These are phyloP conservation scores for Asterophora lycoperdoides DNA, from an alignment of 768 basidiomycete genomes.

Conservation along the genomic window DNA sequence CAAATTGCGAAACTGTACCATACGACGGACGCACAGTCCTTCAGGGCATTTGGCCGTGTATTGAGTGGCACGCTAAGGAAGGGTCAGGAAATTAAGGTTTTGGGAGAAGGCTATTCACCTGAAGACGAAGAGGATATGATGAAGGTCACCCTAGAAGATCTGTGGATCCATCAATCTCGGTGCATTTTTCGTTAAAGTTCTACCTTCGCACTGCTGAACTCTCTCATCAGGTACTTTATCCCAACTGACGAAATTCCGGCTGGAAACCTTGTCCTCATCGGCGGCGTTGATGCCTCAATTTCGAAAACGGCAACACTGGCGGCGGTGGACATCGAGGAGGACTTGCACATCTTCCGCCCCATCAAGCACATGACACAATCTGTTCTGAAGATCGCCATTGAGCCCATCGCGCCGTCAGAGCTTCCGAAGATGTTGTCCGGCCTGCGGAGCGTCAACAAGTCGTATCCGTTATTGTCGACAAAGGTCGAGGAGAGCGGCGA, in stretches of 20 bases:
- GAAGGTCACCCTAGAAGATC: constrained; percentile 73
- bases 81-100: constrained; percentile 86
- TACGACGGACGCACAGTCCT: constrained; percentile 93
- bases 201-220: not conserved
- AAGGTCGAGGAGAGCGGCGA: constrained; percentile 99
- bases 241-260: constrained; percentile 85
- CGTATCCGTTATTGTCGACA: constrained; percentile 89
- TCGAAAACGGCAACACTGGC: constrained; percentile 92
- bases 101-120: constrained; percentile 97
- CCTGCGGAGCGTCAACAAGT: constrained; percentile 94
- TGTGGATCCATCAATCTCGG: constrained; percentile 92
- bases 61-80: constrained; percentile 86
- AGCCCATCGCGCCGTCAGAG: constrained; percentile 96
- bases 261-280: constrained; percentile 89
- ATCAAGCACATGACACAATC: constrained; percentile 97
- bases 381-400: constrained; percentile 96
- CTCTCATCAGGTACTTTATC: constrained; percentile 70
- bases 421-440: constrained; percentile 98
- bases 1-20: constrained; percentile 95
- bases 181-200: constrained; percentile 29
- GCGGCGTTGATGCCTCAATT: constrained; percentile 91
- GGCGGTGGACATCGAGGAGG: constrained; percentile 68
- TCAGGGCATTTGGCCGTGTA: constrained; percentile 93
- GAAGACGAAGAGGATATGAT: constrained; percentile 99
- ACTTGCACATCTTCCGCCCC: constrained; percentile 92